Evolutionary conservation across 2,329 filamentous ascomycete species (phyloP), one percentile per base, ranked within the genome.

Genomic region (Fulvia fulva): DNA sequence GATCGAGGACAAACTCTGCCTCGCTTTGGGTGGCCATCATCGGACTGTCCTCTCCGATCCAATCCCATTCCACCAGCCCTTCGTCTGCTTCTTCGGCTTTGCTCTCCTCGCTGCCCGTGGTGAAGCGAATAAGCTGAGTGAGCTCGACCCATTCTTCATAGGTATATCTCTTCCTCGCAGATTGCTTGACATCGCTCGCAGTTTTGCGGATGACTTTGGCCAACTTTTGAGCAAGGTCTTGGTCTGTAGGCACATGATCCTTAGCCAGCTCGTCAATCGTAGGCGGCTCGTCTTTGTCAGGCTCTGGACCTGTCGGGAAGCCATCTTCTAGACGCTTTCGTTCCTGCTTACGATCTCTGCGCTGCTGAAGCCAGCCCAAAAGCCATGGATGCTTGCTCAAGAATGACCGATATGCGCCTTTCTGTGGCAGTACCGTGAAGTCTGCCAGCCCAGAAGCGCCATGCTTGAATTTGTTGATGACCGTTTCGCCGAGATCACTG

Each of bases 121-220:
- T 77, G 63, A 86, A 86, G 1, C 82, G 77, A 37, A 96, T 89
- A 30, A 96, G 79, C 22, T 84, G 83, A 7, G 92, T 86, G 66
- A 90, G 94, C 77, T 90, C 89, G 0, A 88, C 88, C 92, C 91
- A 96, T 70, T 96, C 88, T 64, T 91, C 85, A 63, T 91, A 97
- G 0, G 78, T 80, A 71, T 96, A 97, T 55, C 80, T 81, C 56
- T 85, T 86, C 0, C 81, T 78, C 1, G 83, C 80, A 4, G 79
- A 73, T 46, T 77, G 73, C 19, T 83, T 81, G 32, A 89, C 76
- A 68, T 94, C 84, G 50, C 82, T 77, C 1, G 85, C 84, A 0
- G 90, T 83, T 25, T 78, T 79, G 14, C 83, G 79, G 56, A 96
- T 94, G 63, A 89, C 87, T 32, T 85, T 80, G 1, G 89, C 84